Evolutionary conservation across 2,329 filamentous ascomycete species (phyloP).

Genomic region (Chaetomiaceae sp.): DNA sequence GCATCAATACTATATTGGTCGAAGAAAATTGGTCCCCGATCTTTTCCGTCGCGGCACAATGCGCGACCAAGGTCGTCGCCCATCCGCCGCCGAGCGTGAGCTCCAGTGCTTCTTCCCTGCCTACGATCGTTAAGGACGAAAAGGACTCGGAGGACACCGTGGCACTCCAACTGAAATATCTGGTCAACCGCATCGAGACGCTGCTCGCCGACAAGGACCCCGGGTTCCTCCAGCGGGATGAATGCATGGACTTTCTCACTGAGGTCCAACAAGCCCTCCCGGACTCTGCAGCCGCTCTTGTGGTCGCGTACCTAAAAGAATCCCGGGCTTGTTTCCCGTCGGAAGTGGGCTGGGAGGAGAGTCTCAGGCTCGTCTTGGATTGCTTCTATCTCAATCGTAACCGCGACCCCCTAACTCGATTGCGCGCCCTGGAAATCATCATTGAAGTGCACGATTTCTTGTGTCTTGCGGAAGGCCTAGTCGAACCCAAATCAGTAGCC

Average conservation of each 20-base stretch:
- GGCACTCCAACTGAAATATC: constrained; percentile 39
- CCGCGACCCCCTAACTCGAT: constrained; percentile 58
- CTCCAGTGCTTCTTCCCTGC: constrained; percentile 22
- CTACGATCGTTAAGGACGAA: constrained; percentile 29
- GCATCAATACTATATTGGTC: constrained; percentile 52
- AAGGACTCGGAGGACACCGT: constrained; percentile 38
- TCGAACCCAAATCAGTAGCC: constrained; percentile 53
- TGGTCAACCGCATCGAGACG: constrained; percentile 48
- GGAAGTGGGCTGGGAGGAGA: constrained; percentile 62
- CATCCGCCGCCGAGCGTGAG: constrained; percentile 15
- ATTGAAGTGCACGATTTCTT: constrained; percentile 57
- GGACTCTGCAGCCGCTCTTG: constrained; percentile 58
- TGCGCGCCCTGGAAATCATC: constrained; percentile 58
- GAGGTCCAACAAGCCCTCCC: constrained; percentile 58
- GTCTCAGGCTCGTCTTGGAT: constrained; percentile 56
- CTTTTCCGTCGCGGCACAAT: constrained; percentile 55
- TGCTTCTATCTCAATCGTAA: constrained; percentile 60
- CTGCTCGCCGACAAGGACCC: constrained; percentile 43
- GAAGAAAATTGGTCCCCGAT: constrained; percentile 64
- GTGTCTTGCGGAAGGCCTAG: constrained; percentile 54
- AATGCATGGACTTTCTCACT: constrained; percentile 63
- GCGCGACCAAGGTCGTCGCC: constrained; percentile 38
- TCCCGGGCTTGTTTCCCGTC: constrained; percentile 69
- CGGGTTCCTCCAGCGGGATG: constrained; percentile 60
- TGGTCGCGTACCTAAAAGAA: constrained; percentile 64